Evolutionary conservation across 306 rosid species (phyloP).

Genomic region (Lupinus albus): DNA sequence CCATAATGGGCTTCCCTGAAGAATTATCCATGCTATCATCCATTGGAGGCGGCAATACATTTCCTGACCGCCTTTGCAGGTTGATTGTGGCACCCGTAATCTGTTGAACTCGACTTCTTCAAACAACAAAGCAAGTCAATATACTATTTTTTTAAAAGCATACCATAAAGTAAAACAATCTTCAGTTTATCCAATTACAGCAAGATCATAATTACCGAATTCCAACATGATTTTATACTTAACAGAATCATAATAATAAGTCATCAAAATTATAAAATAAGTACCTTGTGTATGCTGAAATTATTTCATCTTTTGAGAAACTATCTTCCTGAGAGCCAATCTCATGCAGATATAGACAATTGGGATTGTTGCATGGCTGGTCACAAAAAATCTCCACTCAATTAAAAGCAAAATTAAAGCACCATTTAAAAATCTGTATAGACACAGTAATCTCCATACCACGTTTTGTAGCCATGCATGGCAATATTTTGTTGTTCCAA

Average conservation of each 20-base stretch:
- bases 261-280: constrained; percentile 8
- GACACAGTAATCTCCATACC: constrained; percentile 58
- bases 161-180: background rate
- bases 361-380: constrained; percentile 99
- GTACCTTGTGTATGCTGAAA: constrained; percentile 96
- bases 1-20: constrained; percentile 62
- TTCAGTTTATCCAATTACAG: background rate
- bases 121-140: constrained; percentile 48
- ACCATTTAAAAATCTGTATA: constrained; percentile 13
- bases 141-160: constrained; percentile 41
- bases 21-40: constrained; percentile 65
- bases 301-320: constrained; percentile 96
- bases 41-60: constrained; percentile 73
- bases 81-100: constrained; percentile 73
- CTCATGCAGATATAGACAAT: constrained; percentile 97
- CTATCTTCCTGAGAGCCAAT: constrained; percentile 95
- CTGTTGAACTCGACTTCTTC: constrained; percentile 95
- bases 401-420: constrained; percentile 25
- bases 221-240: background rate
- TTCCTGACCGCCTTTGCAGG: constrained; percentile 81
- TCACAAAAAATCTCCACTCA: constrained; percentile 35
- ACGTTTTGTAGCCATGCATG: constrained; percentile 97
- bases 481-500: constrained; percentile 98
- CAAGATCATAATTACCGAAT: background rate
- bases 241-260: background rate